Percentiles rank a stretch among this genome's conserved stretches.
Evolutionary conservation across 2,329 filamentous ascomycete genomes (phyloP).

Genomic region (Amauroascus verrucosus): DNA sequence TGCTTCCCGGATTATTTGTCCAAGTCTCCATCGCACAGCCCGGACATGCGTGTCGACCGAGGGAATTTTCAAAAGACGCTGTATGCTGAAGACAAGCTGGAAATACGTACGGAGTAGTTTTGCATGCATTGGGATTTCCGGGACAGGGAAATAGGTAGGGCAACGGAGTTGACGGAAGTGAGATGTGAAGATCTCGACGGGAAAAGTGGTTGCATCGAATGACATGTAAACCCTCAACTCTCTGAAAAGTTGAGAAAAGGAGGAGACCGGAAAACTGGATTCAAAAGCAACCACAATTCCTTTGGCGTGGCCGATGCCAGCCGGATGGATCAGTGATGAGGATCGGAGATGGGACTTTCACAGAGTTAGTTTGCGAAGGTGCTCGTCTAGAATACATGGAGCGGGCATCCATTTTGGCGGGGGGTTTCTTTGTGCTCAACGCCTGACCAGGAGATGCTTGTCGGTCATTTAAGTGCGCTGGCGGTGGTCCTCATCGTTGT

Average conservation of each 20-base stretch:
- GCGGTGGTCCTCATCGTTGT: neutral
- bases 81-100: no score
- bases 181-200: neutral
- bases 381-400: neutral
- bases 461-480: neutral
- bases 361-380: neutral
- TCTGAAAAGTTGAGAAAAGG: neutral
- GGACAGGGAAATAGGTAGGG: no score
- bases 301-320: neutral
- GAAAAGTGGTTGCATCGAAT: neutral
- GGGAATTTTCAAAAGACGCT: no score
- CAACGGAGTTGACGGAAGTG: no score
- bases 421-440: no score
- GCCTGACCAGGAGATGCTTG: neutral
- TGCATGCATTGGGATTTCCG: no score
- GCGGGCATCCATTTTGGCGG: no score
- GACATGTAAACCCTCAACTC: no score
- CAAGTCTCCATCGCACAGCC: no score
- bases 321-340: neutral
- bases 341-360: neutral
- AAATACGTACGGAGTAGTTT: no score
- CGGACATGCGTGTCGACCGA: no score
- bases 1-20: no score
- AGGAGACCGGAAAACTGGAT: neutral
- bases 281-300: neutral